phyloP scores from a whole-genome alignment of 306 rosid genomes.

The Cicer yamashitae region DNA sequence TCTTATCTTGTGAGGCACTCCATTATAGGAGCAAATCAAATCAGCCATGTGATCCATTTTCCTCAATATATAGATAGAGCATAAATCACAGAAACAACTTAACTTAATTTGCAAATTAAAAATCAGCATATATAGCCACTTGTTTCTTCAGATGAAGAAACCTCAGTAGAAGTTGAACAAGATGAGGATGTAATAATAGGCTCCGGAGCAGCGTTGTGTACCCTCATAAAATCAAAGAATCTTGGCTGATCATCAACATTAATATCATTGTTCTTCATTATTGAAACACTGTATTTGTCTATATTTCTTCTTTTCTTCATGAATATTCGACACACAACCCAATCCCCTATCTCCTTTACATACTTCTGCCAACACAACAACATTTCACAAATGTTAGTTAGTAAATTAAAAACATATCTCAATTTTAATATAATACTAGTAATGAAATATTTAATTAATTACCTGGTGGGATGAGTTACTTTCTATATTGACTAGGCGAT shows the following conservation, averaged over 20 bases:
- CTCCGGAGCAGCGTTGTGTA: constrained; percentile 25
- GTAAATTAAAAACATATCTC: too few relatives aligned
- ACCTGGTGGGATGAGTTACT: constrained; percentile 46
- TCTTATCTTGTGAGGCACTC: background rate
- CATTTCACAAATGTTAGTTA: too few relatives aligned
- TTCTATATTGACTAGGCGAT: constrained; percentile 55
- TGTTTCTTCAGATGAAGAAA: constrained; percentile 54
- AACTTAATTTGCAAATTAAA: background rate
- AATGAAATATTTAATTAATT: background rate
- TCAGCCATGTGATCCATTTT: background rate
- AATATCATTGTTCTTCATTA: background rate
- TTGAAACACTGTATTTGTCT: too few relatives aligned
- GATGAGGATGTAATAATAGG: constrained; percentile 57
- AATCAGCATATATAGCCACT: constrained; percentile 36
- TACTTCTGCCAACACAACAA: constrained; percentile 40
- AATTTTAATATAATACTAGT: too few relatives aligned
- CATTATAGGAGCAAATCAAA: background rate
- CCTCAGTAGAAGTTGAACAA: constrained; percentile 57
- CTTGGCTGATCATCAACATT: constrained; percentile 48
- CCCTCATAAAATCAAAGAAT: constrained; percentile 51
- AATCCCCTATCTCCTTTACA: constrained; percentile 52
- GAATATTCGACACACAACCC: constrained; percentile 78
- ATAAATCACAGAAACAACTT: too few relatives aligned
- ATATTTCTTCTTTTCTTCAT: constrained; percentile 54
- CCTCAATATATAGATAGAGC: background rate